Percentiles rank a stretch among this genome's conserved stretches.
phyloP scores from a whole-genome alignment of 2,329 filamentous ascomycete genomes.

The Penicillium corylophilum region DNA sequence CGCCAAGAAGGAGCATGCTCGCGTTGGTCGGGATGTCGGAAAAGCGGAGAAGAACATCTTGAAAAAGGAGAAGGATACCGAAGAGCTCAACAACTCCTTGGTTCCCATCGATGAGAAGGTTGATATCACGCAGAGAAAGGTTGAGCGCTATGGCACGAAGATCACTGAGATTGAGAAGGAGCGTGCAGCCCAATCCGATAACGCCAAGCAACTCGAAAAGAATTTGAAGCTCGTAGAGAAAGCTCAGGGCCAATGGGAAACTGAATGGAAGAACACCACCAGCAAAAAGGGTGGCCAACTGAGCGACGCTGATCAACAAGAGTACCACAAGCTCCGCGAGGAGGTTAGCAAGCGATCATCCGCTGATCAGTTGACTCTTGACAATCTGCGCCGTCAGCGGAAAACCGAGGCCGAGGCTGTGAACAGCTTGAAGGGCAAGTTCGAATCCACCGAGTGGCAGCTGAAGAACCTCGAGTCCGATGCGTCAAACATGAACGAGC shows the following conservation, averaged over 20 bases:
- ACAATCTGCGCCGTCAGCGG: constrained; percentile 81
- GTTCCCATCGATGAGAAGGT: constrained; percentile 94
- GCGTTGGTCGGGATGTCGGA: constrained; percentile 70
- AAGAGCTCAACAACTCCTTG: constrained; percentile 79
- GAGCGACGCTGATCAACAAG: constrained; percentile 79
- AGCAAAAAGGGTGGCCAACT: constrained; percentile 85
- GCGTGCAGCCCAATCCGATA: constrained; percentile 66
- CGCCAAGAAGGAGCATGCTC: constrained; percentile 78
- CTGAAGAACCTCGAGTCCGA: constrained; percentile 74
- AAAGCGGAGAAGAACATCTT: constrained; percentile 86
- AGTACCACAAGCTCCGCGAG: constrained; percentile 80
- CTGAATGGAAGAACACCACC: constrained; percentile 79
- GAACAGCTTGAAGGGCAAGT: constrained; percentile 82
- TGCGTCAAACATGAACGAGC: constrained; percentile 65
- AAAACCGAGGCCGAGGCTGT: constrained; percentile 91
- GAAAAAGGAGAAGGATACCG: constrained; percentile 79
- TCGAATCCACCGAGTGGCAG: constrained; percentile 73
- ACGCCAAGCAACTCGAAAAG: constrained; percentile 73
- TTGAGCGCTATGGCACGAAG: constrained; percentile 66
- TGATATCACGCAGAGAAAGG: constrained; percentile 69
- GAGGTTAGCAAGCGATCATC: constrained; percentile 83
- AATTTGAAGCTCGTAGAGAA: constrained; percentile 83
- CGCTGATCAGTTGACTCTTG: constrained; percentile 75
- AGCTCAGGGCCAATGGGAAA: constrained; percentile 83
- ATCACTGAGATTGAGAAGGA: constrained; percentile 73